Conservation (phyloP, 108 stramenopile genomes). For the Schizochytrium sp. region DNA sequence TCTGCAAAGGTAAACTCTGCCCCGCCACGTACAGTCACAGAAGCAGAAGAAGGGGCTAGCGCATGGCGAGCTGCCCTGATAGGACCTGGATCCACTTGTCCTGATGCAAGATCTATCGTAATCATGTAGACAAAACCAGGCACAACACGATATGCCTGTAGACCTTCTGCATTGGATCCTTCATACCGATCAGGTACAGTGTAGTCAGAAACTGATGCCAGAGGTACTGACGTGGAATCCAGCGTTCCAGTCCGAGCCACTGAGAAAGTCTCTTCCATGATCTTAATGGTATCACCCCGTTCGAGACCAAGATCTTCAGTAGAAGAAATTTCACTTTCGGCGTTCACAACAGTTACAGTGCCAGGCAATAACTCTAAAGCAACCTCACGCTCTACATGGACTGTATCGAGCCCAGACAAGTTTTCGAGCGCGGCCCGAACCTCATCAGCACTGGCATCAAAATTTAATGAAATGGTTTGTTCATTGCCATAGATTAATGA, state of each 20-base stretch:
- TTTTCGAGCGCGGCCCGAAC: slow-evolving; percentile 73
- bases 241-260: slow-evolving; percentile 23
- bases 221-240: neutral
- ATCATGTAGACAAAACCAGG: neutral
- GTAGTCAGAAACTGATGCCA: neutral
- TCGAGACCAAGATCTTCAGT: neutral
- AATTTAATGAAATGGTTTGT: slow-evolving; percentile 74
- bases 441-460: slow-evolving; percentile 75
- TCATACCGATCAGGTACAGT: neutral
- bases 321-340: neutral
- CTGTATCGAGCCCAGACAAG: slow-evolving; percentile 67
- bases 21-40: slow-evolving; percentile 38
- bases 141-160: neutral
- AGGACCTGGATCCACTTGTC: slow-evolving; percentile 42
- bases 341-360: neutral
- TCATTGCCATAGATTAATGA: slow-evolving; percentile 74
- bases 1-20: neutral
- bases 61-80: slow-evolving; percentile 68
- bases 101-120: neutral
- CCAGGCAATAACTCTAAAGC: neutral
- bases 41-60: slow-evolving; percentile 64
- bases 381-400: neutral
- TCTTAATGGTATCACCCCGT: neutral
- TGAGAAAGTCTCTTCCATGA: slow-evolving; percentile 33
- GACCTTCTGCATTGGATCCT: neutral